phyloP scores from a whole-genome alignment of 371 early-diverging fungal species.

The Umbelopsis sp. region DNA sequence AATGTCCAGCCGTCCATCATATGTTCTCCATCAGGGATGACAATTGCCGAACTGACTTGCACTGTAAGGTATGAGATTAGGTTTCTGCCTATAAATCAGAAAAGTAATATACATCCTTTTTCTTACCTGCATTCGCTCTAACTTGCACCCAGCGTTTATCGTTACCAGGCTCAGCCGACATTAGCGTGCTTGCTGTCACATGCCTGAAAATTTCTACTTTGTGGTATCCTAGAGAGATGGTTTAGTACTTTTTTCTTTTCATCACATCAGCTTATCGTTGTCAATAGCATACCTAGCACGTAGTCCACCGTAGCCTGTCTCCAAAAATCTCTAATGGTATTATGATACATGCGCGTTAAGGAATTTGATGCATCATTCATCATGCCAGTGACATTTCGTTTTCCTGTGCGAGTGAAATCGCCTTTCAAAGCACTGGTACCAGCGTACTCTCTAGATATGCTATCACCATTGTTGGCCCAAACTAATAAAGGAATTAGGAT shows the following conservation, averaged over 20 bases:
- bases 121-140: conserved; percentile 52
- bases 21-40: conserved; percentile 62
- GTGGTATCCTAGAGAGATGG: conserved; percentile 38
- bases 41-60: conserved; percentile 60
- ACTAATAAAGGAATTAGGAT: conserved; percentile 27
- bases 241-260: neutral
- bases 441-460: conserved; percentile 66
- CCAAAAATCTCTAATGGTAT: conserved; percentile 71
- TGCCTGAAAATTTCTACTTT: conserved; percentile 50
- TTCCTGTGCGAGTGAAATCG: conserved; percentile 72
- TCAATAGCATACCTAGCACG: conserved; percentile 32
- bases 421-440: conserved; percentile 77
- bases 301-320: conserved; percentile 56
- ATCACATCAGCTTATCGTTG: neutral
- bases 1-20: conserved; percentile 64
- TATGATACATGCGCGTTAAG: conserved; percentile 71
- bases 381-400: conserved; percentile 70
- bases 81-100: neutral
- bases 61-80: conserved; percentile 27
- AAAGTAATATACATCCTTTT: neutral
- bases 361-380: conserved; percentile 79
- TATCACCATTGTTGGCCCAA: conserved; percentile 75
- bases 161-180: conserved; percentile 60
- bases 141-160: conserved; percentile 54
- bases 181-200: conserved; percentile 43